Percentiles rank a stretch among this genome's conserved stretches.
phyloP scores from a whole-genome alignment of 2,329 filamentous ascomycete genomes.

The Exophiala xenobiotica region DNA sequence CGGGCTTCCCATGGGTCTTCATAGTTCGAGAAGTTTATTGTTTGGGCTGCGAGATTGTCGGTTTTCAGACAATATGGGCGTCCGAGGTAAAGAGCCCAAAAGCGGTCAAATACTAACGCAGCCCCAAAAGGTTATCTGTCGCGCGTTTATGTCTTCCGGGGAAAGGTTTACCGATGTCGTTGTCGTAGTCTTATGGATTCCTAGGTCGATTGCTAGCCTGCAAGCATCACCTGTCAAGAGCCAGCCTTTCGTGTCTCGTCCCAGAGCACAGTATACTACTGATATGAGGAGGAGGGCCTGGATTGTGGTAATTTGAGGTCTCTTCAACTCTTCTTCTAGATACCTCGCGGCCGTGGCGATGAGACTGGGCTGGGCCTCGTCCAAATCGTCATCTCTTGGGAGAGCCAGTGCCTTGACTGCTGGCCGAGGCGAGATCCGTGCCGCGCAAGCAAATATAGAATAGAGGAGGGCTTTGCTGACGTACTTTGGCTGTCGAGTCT shows the following conservation, averaged over 20 bases:
- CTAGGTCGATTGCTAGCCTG: conserved; percentile 22
- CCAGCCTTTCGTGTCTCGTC: conserved; percentile 26
- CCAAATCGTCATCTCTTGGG: conserved; percentile 4
- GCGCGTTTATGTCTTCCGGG: conserved; percentile 18
- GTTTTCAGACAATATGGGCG: conserved; percentile 18
- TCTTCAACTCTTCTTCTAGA: conserved; percentile 21
- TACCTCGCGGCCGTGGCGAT: conserved; percentile 10
- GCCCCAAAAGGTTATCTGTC: conserved; percentile 24
- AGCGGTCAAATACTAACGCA: conserved; percentile 23
- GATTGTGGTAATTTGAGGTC: conserved; percentile 23
- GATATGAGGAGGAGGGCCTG: conserved; percentile 23
- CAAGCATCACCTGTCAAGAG: conserved; percentile 23
- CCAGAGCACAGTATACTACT: conserved; percentile 21
- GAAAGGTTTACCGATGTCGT: conserved; percentile 8
- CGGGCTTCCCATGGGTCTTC: conserved; percentile 8
- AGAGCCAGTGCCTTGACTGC: conserved; percentile 15
- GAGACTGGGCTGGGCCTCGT: conserved; percentile 13
- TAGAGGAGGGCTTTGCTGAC: conserved; percentile 24
- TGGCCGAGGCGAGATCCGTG: conserved; percentile 13
- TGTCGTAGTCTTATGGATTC: conserved; percentile 20
- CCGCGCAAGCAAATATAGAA: conserved; percentile 22
- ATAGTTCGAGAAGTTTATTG: neutral
- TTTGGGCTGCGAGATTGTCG: conserved; percentile 13
- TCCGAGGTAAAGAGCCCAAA: conserved; percentile 26
- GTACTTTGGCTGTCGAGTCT: conserved; percentile 9